Conservation (phyloP, 805 yeast genomes). For the Starmerella vaccinii region DNA sequence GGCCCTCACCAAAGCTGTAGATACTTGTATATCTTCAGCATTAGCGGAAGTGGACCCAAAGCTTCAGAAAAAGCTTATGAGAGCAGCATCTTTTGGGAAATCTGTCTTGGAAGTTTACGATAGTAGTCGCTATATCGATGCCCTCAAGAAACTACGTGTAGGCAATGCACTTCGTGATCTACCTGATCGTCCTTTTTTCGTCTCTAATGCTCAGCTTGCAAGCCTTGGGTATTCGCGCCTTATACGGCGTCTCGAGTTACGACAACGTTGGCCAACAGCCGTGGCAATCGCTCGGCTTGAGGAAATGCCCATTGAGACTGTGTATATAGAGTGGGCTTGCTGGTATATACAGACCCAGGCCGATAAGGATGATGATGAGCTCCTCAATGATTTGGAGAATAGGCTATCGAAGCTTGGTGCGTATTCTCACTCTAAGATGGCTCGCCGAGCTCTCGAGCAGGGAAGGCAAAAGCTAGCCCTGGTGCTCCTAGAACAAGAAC, state of each 20-base stretch:
- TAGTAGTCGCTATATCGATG: constrained; percentile 51
- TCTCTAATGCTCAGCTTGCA: constrained; percentile 49
- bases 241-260: constrained; percentile 45
- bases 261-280: constrained; percentile 54
- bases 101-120: constrained; percentile 43
- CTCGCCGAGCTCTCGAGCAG: constrained; percentile 62
- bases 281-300: constrained; percentile 48
- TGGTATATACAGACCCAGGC: constrained; percentile 49
- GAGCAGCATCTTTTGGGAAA: constrained; percentile 83
- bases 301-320: constrained; percentile 38
- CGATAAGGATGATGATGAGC: constrained; percentile 43
- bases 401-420: constrained; percentile 37
- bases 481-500: constrained; percentile 58
- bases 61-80: constrained; percentile 69
- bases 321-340: constrained; percentile 75
- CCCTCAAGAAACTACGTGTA: constrained; percentile 52
- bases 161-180: constrained; percentile 51
- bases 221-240: constrained; percentile 47
- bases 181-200: constrained; percentile 36
- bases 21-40: constrained; percentile 63
- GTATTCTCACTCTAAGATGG: constrained; percentile 50
- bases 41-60: constrained; percentile 62
- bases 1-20: constrained; percentile 49
- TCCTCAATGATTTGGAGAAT: constrained; percentile 42
- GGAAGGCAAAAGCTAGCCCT: constrained; percentile 66